Percentiles rank a stretch among this genome's conserved stretches.
Conservation (phyloP, 2,329 filamentous ascomycete species). For the Penicillium occitanis region DNA sequence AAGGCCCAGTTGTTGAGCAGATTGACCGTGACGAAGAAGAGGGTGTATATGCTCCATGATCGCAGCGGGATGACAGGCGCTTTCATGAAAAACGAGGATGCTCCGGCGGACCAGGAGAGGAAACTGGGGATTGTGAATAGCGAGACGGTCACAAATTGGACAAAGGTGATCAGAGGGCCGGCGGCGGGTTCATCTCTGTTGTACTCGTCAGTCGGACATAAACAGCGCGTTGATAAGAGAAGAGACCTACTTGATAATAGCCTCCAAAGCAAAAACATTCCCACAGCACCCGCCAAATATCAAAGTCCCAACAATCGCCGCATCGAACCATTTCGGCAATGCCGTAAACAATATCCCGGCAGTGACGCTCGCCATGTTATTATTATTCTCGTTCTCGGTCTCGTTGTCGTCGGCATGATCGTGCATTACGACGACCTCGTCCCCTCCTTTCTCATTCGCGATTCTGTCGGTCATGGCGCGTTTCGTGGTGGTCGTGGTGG, state of each 20-base stretch:
- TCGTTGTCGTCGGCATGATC: background rate
- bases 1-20: constrained; percentile 97
- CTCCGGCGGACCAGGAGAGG: constrained; percentile 60
- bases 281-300: constrained; percentile 97
- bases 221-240: background rate
- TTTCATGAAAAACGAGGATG: constrained; percentile 70
- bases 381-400: background rate
- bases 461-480: constrained; percentile 7
- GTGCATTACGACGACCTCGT: constrained; percentile 1
- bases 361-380: constrained; percentile 23
- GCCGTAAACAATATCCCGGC: constrained; percentile 29
- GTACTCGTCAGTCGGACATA: constrained; percentile 22
- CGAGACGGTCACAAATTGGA: constrained; percentile 82
- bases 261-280: constrained; percentile 95
- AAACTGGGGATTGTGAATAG: constrained; percentile 74
- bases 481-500: background rate
- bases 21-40: constrained; percentile 90
- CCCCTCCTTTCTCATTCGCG: constrained; percentile 17
- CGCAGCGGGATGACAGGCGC: constrained; percentile 77
- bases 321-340: constrained; percentile 62
- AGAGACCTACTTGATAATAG: constrained; percentile 77
- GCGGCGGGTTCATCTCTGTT: constrained; percentile 21
- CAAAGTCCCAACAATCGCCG: constrained; percentile 69
- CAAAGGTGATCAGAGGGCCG: constrained; percentile 85
- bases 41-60: constrained; percentile 84